A percentile compares a stretch with the other conserved stretches of the same genome.
phyloP scores from a whole-genome alignment of 352 stramenopile species.

The Aphanomyces cochlioides region DNA sequence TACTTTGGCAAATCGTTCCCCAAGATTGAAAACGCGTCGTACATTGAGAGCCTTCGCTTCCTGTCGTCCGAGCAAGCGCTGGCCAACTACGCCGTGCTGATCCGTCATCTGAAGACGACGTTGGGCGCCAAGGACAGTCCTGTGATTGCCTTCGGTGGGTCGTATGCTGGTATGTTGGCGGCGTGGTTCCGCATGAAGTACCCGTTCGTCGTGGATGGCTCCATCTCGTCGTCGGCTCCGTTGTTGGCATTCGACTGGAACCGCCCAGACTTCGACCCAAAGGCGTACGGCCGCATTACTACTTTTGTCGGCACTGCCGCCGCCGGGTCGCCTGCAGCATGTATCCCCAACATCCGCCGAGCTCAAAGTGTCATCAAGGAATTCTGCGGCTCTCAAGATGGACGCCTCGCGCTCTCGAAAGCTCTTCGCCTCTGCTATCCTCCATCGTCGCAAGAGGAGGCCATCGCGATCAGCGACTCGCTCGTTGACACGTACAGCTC shows the following conservation, averaged over 20 bases:
- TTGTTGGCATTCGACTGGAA: slow-evolving; percentile 70
- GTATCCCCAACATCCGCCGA: slow-evolving; percentile 71
- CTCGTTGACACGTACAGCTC: slow-evolving; percentile 81
- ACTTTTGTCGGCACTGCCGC: slow-evolving; percentile 63
- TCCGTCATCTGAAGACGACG: slow-evolving; percentile 48
- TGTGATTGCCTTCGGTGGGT: slow-evolving; percentile 90
- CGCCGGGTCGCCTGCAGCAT: slow-evolving; percentile 64
- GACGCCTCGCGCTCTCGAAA: slow-evolving; percentile 42
- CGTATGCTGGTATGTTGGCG: slow-evolving; percentile 92
- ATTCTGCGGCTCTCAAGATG: slow-evolving; percentile 44
- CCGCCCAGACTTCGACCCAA: slow-evolving; percentile 58
- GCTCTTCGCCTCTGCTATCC: slow-evolving; percentile 54
- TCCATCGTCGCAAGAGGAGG: slow-evolving; percentile 44
- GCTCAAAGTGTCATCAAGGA: slow-evolving; percentile 52
- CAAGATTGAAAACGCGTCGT: slow-evolving; percentile 38
- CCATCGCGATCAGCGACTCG: slow-evolving; percentile 54
- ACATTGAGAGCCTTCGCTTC: slow-evolving; percentile 63
- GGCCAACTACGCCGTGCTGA: slow-evolving; percentile 80
- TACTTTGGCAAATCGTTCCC: slow-evolving; percentile 94
- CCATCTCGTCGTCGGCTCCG: slow-evolving; percentile 89
- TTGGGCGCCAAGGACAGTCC: slow-evolving; percentile 46
- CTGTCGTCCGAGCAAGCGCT: slow-evolving; percentile 85
- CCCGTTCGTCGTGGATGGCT: slow-evolving; percentile 81
- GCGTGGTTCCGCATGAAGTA: slow-evolving; percentile 92
- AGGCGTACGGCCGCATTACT: slow-evolving; percentile 51